These are phyloP conservation scores for Amesomyces nigricolor DNA, from an alignment of 2,329 filamentous ascomycete genomes.

Conservation along the genomic window DNA sequence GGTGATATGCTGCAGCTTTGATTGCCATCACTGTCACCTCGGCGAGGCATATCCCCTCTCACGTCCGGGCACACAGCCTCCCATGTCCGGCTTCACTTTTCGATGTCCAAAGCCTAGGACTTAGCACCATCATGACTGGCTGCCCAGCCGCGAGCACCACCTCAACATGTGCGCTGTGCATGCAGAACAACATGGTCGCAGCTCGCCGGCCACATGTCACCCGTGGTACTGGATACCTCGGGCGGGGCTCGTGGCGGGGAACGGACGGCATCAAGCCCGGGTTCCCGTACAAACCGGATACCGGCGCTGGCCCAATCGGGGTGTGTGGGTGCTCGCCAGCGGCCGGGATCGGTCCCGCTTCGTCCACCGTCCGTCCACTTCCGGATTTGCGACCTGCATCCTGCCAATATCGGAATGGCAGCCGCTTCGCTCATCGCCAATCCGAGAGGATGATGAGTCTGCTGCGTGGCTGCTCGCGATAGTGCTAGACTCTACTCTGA, in stretches of 20 bases:
- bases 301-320: neutral
- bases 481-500: neutral
- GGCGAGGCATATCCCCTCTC: too few relatives aligned
- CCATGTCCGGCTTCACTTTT: too few relatives aligned
- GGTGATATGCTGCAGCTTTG: too few relatives aligned
- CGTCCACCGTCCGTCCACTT: neutral
- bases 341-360: neutral
- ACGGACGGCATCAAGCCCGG: neutral
- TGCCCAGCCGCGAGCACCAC: neutral
- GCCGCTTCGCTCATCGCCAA: neutral
- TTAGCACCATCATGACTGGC: too few relatives aligned
- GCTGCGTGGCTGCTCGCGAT: neutral
- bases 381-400: neutral
- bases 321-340: neutral
- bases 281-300: conserved; percentile 13
- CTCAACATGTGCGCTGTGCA: neutral
- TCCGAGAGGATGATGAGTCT: neutral
- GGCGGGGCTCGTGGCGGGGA: conserved; percentile 2
- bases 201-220: conserved; percentile 12
- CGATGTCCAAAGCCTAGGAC: too few relatives aligned
- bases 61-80: too few relatives aligned
- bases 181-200: conserved; percentile 13
- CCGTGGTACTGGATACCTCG: conserved; percentile 15
- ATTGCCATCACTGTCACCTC: too few relatives aligned
- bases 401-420: neutral